Conservation (phyloP, 148 eudicot genomes). For the Pouteria glomerata region DNA sequence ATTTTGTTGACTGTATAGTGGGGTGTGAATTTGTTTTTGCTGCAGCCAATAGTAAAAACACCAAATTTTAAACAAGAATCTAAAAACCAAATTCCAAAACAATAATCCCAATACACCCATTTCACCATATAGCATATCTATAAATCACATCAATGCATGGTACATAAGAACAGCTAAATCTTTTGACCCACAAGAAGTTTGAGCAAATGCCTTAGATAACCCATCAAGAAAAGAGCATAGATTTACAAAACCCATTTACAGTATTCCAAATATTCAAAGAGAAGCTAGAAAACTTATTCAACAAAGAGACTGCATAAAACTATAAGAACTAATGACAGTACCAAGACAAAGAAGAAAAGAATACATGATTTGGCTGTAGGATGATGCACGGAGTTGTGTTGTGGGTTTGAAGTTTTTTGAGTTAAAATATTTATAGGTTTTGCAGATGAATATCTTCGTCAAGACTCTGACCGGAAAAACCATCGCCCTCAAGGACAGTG, state of each 20-base stretch:
- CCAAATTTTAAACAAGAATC: too few relatives aligned
- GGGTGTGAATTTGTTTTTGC: too few relatives aligned
- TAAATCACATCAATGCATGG: not conserved
- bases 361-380: too few relatives aligned
- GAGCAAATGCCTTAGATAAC: slow-evolving; percentile 1
- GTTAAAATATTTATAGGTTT: too few relatives aligned
- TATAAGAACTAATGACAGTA: not conserved
- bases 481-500: too few relatives aligned
- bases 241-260: not conserved
- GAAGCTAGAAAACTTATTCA: slow-evolving; percentile 1
- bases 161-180: not conserved
- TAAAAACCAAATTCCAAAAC: too few relatives aligned
- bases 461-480: too few relatives aligned
- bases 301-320: not conserved
- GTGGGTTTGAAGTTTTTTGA: too few relatives aligned
- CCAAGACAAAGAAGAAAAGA: not conserved
- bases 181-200: not conserved
- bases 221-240: not conserved
- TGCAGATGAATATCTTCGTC: too few relatives aligned
- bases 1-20: too few relatives aligned
- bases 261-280: not conserved
- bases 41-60: too few relatives aligned
- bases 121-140: not conserved
- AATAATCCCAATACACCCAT: not conserved
- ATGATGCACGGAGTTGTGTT: too few relatives aligned